Percentiles rank a stretch among this genome's conserved stretches.
Conservation (phyloP, 2,329 filamentous ascomycete genomes). For the Trichoderma atrobrunneum region DNA sequence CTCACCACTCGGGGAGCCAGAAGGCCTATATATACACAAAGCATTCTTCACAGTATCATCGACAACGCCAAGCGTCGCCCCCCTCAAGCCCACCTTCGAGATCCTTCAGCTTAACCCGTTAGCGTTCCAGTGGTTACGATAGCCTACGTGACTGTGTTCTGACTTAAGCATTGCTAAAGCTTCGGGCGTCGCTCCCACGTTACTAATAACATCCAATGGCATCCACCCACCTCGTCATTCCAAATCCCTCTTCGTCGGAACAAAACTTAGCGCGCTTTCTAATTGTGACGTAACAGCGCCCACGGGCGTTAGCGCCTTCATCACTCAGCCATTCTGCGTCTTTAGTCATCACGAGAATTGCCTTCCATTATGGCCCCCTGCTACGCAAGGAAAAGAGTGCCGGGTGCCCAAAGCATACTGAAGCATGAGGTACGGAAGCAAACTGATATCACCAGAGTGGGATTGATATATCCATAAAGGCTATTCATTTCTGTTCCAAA, state of each 20-base stretch:
- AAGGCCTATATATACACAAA: neutral
- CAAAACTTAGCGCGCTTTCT: conserved; percentile 26
- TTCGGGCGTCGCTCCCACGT: neutral
- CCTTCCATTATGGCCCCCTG: no score
- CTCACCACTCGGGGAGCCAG: neutral
- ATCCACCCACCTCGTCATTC: neutral
- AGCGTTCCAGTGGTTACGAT: neutral
- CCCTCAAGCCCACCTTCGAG: conserved; percentile 13
- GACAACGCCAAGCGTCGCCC: conserved; percentile 20
- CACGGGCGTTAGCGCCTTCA: neutral
- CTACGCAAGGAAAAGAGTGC: neutral
- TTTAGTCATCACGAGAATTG: conserved; percentile 1
- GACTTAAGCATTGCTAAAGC: conserved; percentile 17
- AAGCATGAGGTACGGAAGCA: neutral
- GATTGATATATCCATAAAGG: neutral
- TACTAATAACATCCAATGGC: neutral
- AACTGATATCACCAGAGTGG: no score
- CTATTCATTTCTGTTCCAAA: neutral
- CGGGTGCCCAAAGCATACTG: neutral
- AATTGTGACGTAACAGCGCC: conserved; percentile 36
- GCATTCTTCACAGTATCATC: conserved; percentile 44
- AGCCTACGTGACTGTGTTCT: neutral
- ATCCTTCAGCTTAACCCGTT: conserved; percentile 21
- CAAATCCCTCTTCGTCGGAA: neutral
- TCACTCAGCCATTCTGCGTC: neutral